Conservation (phyloP, 345 rosid genomes). For the Psidium friedrichsthalianum region DNA sequence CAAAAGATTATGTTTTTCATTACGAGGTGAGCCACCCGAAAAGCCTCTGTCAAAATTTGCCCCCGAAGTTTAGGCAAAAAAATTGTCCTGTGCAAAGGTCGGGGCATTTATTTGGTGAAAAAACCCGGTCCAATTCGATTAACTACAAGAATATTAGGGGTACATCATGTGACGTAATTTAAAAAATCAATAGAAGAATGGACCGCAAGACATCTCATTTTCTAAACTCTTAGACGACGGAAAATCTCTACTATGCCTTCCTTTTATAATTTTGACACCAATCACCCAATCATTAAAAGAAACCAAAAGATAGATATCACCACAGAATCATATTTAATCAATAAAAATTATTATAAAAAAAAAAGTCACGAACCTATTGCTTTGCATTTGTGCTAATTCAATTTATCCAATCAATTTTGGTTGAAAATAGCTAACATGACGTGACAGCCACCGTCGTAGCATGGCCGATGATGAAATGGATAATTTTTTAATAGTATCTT, state of each 20-base stretch:
- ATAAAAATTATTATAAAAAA: no score
- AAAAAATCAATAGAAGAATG: neutral
- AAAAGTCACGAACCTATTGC: no score
- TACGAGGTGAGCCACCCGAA: rapidly evolving
- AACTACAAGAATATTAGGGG: no score
- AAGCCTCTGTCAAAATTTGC: neutral
- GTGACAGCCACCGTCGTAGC: no score
- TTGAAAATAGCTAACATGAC: no score
- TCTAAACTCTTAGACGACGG: neutral
- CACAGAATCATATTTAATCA: neutral
- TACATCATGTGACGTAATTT: no score
- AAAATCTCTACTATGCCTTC: neutral
- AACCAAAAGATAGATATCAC: neutral
- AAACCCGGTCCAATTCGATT: no score
- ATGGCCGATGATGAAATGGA: no score
- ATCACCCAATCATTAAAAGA: neutral
- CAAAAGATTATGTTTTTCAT: neutral
- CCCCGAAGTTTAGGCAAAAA: no score
- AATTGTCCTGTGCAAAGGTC: neutral
- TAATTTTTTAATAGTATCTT: no score
- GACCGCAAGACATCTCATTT: neutral
- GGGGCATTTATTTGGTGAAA: neutral
- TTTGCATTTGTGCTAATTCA: no score
- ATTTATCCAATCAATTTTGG: no score
- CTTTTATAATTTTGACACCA: neutral